A percentile compares a stretch with the other conserved stretches of the same genome.
phyloP scores from a whole-genome alignment of 2,329 filamentous ascomycete genomes.

The Fusarium sp. region DNA sequence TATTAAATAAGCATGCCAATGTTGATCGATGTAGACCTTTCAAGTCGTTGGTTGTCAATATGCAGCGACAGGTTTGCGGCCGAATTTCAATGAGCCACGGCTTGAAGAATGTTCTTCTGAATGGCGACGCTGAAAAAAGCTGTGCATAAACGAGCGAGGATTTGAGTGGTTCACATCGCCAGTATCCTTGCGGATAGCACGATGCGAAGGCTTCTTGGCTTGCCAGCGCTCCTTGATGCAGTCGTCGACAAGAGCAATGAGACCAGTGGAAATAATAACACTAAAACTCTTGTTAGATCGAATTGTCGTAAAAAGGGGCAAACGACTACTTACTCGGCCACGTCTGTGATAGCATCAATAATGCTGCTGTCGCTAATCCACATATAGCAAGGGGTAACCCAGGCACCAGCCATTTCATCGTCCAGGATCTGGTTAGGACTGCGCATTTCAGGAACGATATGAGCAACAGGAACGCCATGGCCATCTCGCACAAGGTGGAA shows the following conservation, averaged over 20 bases:
- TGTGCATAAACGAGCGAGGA: constrained; percentile 50
- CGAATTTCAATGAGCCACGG: constrained; percentile 50
- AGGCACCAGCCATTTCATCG: constrained; percentile 82
- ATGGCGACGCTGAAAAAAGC: constrained; percentile 54
- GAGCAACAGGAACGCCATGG: constrained; percentile 71
- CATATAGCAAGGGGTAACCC: constrained; percentile 90
- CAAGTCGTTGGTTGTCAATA: constrained; percentile 43
- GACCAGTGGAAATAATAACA: constrained; percentile 87
- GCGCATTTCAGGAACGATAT: constrained; percentile 83
- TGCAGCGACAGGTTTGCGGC: constrained; percentile 48
- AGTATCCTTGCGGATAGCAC: constrained; percentile 42
- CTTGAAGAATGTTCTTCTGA: constrained; percentile 49
- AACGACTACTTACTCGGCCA: constrained; percentile 77
- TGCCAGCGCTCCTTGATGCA: constrained; percentile 84
- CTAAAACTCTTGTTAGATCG: constrained; percentile 58
- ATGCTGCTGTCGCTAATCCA: constrained; percentile 83
- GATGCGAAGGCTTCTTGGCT: constrained; percentile 52
- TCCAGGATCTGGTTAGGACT: constrained; percentile 74
- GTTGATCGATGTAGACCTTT: not conserved
- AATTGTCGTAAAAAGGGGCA: not conserved
- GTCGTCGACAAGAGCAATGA: constrained; percentile 89
- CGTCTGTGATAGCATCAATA: constrained; percentile 75
- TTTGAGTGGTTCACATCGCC: constrained; percentile 37
- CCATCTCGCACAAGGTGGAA: constrained; percentile 82
- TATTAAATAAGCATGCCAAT: constrained; percentile 1